Evolutionary conservation across 2,329 filamentous ascomycete species (phyloP).

Genomic region (Xylaria sp.): DNA sequence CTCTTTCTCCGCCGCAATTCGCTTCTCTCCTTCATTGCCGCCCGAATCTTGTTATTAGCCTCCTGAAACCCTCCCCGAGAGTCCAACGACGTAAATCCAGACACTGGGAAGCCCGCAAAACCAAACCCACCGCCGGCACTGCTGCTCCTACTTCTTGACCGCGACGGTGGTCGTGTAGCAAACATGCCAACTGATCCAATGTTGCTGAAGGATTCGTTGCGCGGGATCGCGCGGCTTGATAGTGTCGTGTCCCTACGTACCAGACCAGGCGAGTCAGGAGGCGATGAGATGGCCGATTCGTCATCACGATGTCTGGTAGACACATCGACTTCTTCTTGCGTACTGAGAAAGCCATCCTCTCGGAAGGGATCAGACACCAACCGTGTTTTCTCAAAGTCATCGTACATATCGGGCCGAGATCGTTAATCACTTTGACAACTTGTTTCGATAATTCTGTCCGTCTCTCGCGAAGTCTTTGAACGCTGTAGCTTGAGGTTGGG

Average conservation of each 20-base stretch:
- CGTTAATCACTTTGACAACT: constrained; percentile 93
- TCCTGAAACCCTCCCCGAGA: constrained; percentile 77
- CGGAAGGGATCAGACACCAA: constrained; percentile 65
- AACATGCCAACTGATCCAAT: constrained; percentile 89
- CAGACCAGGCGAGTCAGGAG: constrained; percentile 40
- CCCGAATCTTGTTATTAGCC: constrained; percentile 81
- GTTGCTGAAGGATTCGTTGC: constrained; percentile 93
- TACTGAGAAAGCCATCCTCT: constrained; percentile 34
- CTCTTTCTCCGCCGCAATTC: constrained; percentile 64
- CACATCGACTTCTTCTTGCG: constrained; percentile 42
- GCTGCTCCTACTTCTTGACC: constrained; percentile 68
- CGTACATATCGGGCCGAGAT: constrained; percentile 95
- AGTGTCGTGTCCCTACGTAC: constrained; percentile 58
- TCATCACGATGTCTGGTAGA: constrained; percentile 26
- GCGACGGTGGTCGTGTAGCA: constrained; percentile 83
- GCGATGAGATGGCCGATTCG: constrained; percentile 35
- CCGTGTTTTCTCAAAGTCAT: constrained; percentile 85
- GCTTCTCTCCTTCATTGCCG: constrained; percentile 81
- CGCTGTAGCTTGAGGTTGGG: constrained; percentile 81
- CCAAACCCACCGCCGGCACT: constrained; percentile 67
- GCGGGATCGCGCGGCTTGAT: constrained; percentile 66
- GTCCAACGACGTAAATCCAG: constrained; percentile 71
- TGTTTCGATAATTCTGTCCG: constrained; percentile 77
- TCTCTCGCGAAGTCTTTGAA: constrained; percentile 75
- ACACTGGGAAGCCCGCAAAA: constrained; percentile 67